Base-by-base conservation (phyloP, 257 asterid genomes). In the Penstemon davidsonii region DNA sequence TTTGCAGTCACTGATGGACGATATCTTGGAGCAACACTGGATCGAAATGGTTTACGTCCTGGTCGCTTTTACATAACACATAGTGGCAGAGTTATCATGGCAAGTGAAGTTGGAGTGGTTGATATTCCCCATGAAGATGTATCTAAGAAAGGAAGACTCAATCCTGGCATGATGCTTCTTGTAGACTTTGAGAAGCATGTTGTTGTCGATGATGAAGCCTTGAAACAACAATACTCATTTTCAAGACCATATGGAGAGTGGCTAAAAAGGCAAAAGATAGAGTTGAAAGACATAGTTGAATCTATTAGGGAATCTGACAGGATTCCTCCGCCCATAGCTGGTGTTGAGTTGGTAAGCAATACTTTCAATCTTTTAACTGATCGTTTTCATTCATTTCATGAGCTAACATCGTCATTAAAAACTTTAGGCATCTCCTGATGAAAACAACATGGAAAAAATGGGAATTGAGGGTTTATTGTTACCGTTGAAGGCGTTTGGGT, bases 91-190 rank as follows among this genome's bases (percentile, higher is more conserved):
- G 99, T 94, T 63, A 78, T 94, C 54, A 94, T 94, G 99, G 99
- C 99, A 66, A 91, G 99, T 85, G 99, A 94, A 87, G 99, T 94
- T 74, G 99, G 99, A 50, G 99, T 94, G 49, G 99, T 94, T 73
- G 99, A 94, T 83, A 86, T 94, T 55, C 95, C 99, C 59, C 93
- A 97, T 8, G 97, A 87, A 78, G 99, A 94, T 80, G 96, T 94
- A 46, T 78, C 86, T 71, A 86, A 91, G 79, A 94, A 94, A 80
- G 99, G 99, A 71, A 86, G 99, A 78, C 96, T 94, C 64, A 94
- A 94, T 79, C 99, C 99, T 68, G 99, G 99, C 59, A 94, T 94
- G 98, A 94, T 94, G 99, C 99, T 94, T 74, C 91, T 94, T 58
- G 98, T 94, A 72, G 99, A 94, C 85, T 94, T 94, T 80, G 97